phyloP scores from a whole-genome alignment of 2,329 filamentous ascomycete species.

The Colletotrichum tanaceti region DNA sequence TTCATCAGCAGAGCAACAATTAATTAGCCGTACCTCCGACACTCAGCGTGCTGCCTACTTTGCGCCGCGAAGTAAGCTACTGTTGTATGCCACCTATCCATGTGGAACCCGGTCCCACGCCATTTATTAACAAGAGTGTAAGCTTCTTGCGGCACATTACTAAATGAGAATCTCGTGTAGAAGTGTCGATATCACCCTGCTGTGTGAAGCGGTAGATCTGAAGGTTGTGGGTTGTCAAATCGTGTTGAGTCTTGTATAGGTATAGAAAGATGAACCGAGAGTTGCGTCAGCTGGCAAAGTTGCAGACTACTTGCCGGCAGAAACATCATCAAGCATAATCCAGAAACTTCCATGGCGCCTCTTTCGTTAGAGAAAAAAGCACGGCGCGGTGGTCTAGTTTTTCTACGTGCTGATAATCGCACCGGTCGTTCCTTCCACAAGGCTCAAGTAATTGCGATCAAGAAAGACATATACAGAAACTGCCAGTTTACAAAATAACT shows the following conservation, averaged over 20 bases:
- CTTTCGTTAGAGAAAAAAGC: background rate
- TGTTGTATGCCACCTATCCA: background rate
- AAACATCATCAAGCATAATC: background rate
- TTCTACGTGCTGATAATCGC: background rate
- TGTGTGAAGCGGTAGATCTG: background rate
- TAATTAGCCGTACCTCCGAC: background rate
- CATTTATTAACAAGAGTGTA: background rate
- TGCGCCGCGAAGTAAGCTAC: background rate
- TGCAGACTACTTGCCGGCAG: background rate
- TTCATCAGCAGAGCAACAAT: no score
- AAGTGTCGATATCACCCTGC: background rate
- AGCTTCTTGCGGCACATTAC: no score
- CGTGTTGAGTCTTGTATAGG: no score
- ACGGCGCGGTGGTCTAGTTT: background rate
- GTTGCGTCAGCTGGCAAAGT: background rate
- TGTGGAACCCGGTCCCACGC: background rate
- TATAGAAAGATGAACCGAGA: background rate
- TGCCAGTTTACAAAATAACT: background rate
- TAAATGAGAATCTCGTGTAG: background rate
- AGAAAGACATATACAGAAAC: background rate
- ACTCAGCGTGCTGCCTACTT: background rate
- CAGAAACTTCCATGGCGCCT: background rate
- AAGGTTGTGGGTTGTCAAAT: background rate
- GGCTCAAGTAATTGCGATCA: background rate
- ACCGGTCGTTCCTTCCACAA: background rate